Evolutionary conservation across 495 filamentous ascomycete species (phyloP).

Genomic region (Apodospora peruviana): DNA sequence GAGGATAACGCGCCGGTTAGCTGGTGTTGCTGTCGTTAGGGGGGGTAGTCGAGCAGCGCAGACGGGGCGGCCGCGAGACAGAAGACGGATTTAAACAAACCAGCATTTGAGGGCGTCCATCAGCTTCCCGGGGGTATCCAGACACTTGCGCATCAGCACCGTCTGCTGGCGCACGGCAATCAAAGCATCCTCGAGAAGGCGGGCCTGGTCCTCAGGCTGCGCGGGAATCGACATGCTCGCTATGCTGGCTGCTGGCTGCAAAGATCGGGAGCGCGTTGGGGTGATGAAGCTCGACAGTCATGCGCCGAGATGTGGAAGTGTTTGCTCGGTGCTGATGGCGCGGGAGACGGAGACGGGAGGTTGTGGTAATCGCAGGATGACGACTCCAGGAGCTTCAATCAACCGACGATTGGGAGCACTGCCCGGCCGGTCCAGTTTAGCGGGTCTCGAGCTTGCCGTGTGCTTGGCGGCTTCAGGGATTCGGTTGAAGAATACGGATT

Average conservation of each 20-base stretch:
- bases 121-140: conserved; percentile 95
- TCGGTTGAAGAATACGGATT: no score
- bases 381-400: background rate
- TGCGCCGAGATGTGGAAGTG: no score
- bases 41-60: background rate
- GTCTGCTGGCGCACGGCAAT: conserved; percentile 95
- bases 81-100: conserved; percentile 45
- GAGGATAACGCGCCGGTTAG: background rate
- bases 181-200: conserved; percentile 94
- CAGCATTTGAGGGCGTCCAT: conserved; percentile 99
- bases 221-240: conserved; percentile 54
- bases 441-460: no score
- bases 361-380: background rate
- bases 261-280: no score
- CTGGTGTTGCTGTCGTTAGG: background rate
- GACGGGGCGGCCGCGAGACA: no score
- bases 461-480: no score
- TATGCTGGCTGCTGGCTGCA: no score
- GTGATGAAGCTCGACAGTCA: no score
- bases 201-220: conserved; percentile 82
- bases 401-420: background rate
- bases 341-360: no score
- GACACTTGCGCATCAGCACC: conserved; percentile 89
- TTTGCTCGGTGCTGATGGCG: no score
- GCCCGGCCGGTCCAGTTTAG: no score